These are phyloP conservation scores for Gamsiella multidivaricata DNA, from an alignment of 192 early-diverging fungal genomes.

Conservation along the genomic window DNA sequence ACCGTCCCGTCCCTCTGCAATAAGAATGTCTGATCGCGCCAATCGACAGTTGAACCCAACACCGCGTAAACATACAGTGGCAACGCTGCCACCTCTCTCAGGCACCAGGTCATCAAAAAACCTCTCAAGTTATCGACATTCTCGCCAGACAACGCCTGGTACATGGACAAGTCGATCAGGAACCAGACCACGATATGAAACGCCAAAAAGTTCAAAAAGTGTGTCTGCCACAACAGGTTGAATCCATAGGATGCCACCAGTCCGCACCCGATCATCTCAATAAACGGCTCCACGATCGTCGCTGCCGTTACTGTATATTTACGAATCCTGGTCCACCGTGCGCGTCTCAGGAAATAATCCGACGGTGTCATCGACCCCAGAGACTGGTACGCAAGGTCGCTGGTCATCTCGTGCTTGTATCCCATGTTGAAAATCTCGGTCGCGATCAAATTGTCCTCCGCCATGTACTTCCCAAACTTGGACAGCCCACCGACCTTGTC, in stretches of 20 bases:
- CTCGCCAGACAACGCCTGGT: constrained; percentile 42
- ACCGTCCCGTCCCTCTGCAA: constrained; percentile 75
- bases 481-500: constrained; percentile 83
- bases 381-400: constrained; percentile 88
- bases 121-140: constrained; percentile 50
- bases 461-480: constrained; percentile 91
- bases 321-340: constrained; percentile 94
- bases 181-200: constrained; percentile 72
- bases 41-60: constrained; percentile 82
- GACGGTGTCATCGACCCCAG: constrained; percentile 75
- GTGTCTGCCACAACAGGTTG: constrained; percentile 62
- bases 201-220: constrained; percentile 58
- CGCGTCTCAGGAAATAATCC: constrained; percentile 86
- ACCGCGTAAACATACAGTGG: constrained; percentile 88
- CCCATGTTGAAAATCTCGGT: constrained; percentile 86
- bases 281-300: constrained; percentile 91
- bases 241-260: constrained; percentile 77
- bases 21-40: constrained; percentile 81
- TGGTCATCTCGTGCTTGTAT: constrained; percentile 85
- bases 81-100: constrained; percentile 84
- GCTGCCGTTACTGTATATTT: constrained; percentile 93
- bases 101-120: constrained; percentile 80
- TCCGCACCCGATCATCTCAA: constrained; percentile 87
- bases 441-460: constrained; percentile 96
- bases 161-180: constrained; percentile 68